Percentiles rank a stretch among this genome's conserved stretches.
Conservation (phyloP, 164 flowering plant species). For the Macadamia integrifolia region DNA sequence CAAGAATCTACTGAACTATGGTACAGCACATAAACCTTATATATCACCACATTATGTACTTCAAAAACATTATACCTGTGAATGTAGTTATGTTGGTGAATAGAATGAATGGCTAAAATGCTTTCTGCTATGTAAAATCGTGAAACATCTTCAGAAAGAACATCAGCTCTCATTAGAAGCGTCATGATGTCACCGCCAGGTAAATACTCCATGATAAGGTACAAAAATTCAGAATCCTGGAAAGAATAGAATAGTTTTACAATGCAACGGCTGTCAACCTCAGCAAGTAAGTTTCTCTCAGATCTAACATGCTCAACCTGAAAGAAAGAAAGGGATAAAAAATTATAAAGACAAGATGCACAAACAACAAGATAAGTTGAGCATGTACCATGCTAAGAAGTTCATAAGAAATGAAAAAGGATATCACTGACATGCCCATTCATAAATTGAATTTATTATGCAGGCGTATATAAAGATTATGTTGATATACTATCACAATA, state of each 20-base stretch:
- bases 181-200: slow-evolving; percentile 62
- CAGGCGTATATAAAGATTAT: no score
- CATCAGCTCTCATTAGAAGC: slow-evolving; percentile 45
- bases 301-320: neutral
- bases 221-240: slow-evolving; percentile 44
- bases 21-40: neutral
- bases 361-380: no score
- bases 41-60: neutral
- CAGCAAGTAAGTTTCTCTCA: neutral
- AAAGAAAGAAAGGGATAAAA: neutral
- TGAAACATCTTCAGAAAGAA: slow-evolving; percentile 45
- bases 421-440: neutral
- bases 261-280: neutral
- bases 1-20: neutral
- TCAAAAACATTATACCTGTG: neutral
- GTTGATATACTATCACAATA: no score
- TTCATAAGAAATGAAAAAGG: neutral
- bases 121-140: slow-evolving; percentile 25
- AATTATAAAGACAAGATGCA: neutral
- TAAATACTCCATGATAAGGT: slow-evolving; percentile 49
- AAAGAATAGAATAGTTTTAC: slow-evolving; percentile 11
- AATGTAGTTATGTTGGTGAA: neutral
- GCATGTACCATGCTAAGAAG: neutral
- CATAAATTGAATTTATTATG: neutral
- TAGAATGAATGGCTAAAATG: neutral